Evolutionary conservation across 208 protist species (phyloP).

Genomic region (Crithidia fasciculata): DNA sequence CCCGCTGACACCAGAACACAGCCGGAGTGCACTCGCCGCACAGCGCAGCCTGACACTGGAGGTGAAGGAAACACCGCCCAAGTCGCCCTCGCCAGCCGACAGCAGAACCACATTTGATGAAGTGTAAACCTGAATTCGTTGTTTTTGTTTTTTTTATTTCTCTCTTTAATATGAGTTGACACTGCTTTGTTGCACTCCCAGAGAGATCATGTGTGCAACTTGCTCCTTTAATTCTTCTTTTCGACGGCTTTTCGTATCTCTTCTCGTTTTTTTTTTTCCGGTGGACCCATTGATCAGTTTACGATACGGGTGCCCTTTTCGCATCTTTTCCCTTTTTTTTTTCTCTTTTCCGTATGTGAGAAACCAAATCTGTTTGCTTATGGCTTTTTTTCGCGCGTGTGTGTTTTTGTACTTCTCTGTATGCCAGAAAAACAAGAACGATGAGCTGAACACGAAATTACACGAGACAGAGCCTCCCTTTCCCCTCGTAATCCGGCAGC

Average conservation of each 20-base stretch:
- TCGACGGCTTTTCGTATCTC: too few species aligned
- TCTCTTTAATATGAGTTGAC: neutral
- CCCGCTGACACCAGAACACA: slow-evolving; percentile 2
- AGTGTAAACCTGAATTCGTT: neutral
- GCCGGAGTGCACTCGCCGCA: neutral
- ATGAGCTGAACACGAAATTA: too few species aligned
- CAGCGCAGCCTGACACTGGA: slow-evolving; percentile 8
- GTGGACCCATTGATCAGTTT: too few species aligned
- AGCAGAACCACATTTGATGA: neutral
- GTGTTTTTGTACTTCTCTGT: too few species aligned
- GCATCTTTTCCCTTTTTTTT: neutral
- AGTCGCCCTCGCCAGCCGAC: slow-evolving; percentile 3
- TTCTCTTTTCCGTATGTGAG: neutral
- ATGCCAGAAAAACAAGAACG: too few species aligned
- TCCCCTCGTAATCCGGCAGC: too few species aligned
- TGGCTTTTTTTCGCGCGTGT: neutral
- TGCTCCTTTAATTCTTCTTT: too few species aligned
- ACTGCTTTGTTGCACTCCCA: too few species aligned
- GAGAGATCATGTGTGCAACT: too few species aligned
- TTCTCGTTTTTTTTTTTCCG: too few species aligned
- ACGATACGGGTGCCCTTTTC: too few species aligned
- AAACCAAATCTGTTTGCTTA: neutral
- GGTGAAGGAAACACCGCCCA: neutral
- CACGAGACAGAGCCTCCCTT: too few species aligned
- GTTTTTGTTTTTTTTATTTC: slow-evolving; percentile 1